Conservation (phyloP, 2,329 filamentous ascomycete species). For the Sordariomycetes sp. region DNA sequence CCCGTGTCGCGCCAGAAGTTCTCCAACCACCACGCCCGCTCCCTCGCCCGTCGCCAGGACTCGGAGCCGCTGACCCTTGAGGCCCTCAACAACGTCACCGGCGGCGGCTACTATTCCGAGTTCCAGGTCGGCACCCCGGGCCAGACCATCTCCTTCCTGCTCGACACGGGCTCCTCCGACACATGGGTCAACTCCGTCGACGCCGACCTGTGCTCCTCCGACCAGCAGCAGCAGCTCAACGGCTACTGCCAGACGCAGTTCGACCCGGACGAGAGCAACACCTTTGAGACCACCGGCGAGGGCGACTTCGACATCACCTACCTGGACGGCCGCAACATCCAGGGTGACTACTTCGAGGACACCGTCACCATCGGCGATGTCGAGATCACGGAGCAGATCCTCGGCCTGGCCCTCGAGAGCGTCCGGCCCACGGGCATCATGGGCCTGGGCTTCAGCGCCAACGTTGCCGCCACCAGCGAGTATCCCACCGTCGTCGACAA, state of each 20-base stretch:
- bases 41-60: constrained; percentile 12
- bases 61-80: constrained; percentile 21
- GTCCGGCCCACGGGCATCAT: constrained; percentile 46
- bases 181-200: constrained; percentile 10
- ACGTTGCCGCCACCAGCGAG: constrained; percentile 29
- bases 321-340: constrained; percentile 44
- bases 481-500: constrained; percentile 56
- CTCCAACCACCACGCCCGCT: constrained; percentile 3
- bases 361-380: constrained; percentile 37
- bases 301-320: constrained; percentile 51
- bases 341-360: constrained; percentile 50
- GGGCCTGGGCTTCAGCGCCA: constrained; percentile 47
- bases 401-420: constrained; percentile 41
- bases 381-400: constrained; percentile 41
- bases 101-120: constrained; percentile 47
- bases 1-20: constrained; percentile 8
- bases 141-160: constrained; percentile 42
- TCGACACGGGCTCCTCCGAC: constrained; percentile 57
- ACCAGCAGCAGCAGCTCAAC: constrained; percentile 20
- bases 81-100: constrained; percentile 42
- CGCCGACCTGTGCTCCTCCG: constrained; percentile 1
- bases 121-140: constrained; percentile 50
- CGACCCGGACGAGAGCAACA: constrained; percentile 35
- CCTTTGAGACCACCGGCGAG: constrained; percentile 31
- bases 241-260: constrained; percentile 30